Evolutionary conservation across 345 rosid species (phyloP), one percentile per base, ranked within the genome.

Genomic region (Carallia pectinifolia): DNA sequence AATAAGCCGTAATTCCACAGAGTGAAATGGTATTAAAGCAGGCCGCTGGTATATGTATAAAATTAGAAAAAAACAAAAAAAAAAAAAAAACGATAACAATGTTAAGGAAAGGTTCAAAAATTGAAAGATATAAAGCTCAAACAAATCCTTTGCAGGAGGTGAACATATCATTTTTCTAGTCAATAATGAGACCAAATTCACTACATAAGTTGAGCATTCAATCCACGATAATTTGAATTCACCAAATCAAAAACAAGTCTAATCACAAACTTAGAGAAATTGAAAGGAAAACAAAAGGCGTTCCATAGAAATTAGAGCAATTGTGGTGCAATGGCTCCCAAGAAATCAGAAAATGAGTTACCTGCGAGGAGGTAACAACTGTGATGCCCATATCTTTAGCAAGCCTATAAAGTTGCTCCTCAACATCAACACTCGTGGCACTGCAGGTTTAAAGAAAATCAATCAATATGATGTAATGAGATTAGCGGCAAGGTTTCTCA

Each of bases 401-500:
- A 78, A 90, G 81, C 82, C 84, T 81, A 73, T 94, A 94, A 66
- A 94, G 95, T 77, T 92, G 97, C 75, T 92, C 97, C 86, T 94
- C 98, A 10, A 94, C 93, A 71, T 94, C 98, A 61, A 94, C 90
- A 79, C 98, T 94, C 0, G 97, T 94, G 8, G 97, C 98, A 39
- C 98, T 94, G 85, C 77, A 62, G 75, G 55, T 59, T 44, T 55
- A 83, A 66, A 58, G 60, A 40, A 52, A 4, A 30, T 13, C 6
- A 70, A 48, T 65, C 27, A 64, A 4, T 33, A 18, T 54, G 5
- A 15, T 59, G 44, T 60, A 30, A 65, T 52, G 53, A 61, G 36
- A 61, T 2, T 33, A 27, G 44, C 18, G 16, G 23, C 1, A 58
- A 55, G 19, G 61, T 29, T 62, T 37, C 13, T 13, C 19, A 23